A percentile compares a stretch with the other conserved stretches of the same genome.
phyloP scores from a whole-genome alignment of 2,329 filamentous ascomycete species.

The Scedosporium apiospermum region DNA sequence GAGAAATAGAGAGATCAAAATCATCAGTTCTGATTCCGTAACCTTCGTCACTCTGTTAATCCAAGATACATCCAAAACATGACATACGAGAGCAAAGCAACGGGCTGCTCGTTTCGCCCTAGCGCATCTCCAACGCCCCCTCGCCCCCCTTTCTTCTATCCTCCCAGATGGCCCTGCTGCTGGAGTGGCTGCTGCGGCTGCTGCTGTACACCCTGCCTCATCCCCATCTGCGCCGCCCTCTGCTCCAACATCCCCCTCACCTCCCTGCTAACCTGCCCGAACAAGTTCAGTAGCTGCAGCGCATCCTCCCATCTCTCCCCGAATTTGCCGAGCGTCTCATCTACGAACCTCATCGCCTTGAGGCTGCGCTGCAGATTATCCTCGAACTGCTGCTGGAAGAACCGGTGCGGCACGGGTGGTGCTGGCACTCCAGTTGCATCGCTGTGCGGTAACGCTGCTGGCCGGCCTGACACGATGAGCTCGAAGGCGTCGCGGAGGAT shows the following conservation, averaged over 20 bases:
- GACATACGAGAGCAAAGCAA: too few species aligned
- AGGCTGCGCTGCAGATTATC: slow-evolving; percentile 48
- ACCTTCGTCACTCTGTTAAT: too few species aligned
- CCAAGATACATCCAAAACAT: too few species aligned
- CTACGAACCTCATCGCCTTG: slow-evolving; percentile 42
- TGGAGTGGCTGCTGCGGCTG: slow-evolving; percentile 17
- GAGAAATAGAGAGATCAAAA: too few species aligned
- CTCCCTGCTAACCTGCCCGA: neutral
- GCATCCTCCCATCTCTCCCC: slow-evolving; percentile 52
- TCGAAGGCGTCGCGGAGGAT: slow-evolving; percentile 50
- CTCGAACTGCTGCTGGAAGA: slow-evolving; percentile 23
- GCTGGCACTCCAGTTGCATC: slow-evolving; percentile 37
- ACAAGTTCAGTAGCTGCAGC: slow-evolving; percentile 2
- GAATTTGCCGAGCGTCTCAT: slow-evolving; percentile 44
- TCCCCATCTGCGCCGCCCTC: neutral
- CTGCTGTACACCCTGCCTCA: slow-evolving; percentile 9
- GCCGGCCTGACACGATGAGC: slow-evolving; percentile 38
- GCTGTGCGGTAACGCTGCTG: slow-evolving; percentile 31
- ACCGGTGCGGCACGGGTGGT: slow-evolving; percentile 41
- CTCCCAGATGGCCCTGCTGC: slow-evolving; percentile 12
- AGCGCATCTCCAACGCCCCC: too few species aligned
- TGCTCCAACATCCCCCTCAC: slow-evolving; percentile 1
- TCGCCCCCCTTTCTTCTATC: neutral
- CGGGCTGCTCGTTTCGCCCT: too few species aligned
- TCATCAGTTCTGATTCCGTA: too few species aligned